phyloP scores from a whole-genome alignment of 176 grass and related monocot species.

The Typha latifolia region DNA sequence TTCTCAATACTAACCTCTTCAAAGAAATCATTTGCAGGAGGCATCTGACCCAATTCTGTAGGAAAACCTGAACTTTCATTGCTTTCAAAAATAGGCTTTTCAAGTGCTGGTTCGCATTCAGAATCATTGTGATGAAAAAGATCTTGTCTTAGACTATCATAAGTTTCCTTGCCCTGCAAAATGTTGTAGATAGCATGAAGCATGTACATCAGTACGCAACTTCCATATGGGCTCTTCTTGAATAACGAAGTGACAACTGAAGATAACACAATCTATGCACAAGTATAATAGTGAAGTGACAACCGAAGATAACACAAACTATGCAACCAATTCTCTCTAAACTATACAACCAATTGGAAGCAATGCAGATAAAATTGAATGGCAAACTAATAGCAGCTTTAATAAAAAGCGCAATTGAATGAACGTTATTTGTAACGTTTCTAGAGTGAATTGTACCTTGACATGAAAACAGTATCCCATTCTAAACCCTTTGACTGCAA shows the following conservation, averaged over 20 bases:
- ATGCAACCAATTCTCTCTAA: no score
- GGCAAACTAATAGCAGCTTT: no score
- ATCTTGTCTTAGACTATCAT: background rate
- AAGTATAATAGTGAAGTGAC: no score
- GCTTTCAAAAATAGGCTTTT: background rate
- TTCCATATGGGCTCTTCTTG: no score
- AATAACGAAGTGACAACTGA: no score
- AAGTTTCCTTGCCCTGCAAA: conserved; percentile 24
- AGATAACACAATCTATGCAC: no score
- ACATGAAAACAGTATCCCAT: conserved; percentile 94
- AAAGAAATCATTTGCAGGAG: conserved; percentile 66
- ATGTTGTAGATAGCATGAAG: conserved; percentile 1
- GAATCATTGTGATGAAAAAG: conserved; percentile 2
- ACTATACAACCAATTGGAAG: no score
- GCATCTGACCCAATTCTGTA: conserved; percentile 38
- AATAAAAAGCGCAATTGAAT: no score
- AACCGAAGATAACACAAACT: no score
- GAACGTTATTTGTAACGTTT: no score
- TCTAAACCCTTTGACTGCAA: conserved; percentile 95
- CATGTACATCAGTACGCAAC: background rate
- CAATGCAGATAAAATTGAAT: no score
- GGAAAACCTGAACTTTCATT: conserved; percentile 5
- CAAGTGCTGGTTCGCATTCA: background rate
- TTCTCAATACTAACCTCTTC: conserved; percentile 41
- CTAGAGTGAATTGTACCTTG: conserved; percentile 47